Percentiles rank a stretch among this genome's conserved stretches.
Evolutionary conservation across 768 basidiomycete species (phyloP).

Genomic region (Pleurotus tuber-regium): DNA sequence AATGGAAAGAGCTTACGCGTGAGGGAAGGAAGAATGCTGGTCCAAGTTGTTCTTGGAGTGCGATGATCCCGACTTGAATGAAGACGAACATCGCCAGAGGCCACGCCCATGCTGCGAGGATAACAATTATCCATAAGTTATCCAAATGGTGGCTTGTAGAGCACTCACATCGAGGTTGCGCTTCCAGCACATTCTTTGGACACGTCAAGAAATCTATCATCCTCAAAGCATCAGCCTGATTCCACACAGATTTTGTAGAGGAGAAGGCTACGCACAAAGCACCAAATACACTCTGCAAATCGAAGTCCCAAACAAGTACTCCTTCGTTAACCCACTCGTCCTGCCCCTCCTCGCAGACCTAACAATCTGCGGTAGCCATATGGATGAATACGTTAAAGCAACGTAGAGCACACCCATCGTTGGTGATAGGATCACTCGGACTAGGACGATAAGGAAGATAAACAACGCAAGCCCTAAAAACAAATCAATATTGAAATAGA

Average conservation of each 20-base stretch:
- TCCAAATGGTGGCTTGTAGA: not conserved
- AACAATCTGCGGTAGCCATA: conserved; percentile 87
- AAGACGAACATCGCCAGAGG: conserved; percentile 56
- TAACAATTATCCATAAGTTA: not conserved
- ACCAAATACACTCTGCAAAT: conserved; percentile 66
- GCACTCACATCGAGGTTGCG: conserved; percentile 66
- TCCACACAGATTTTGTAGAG: not conserved
- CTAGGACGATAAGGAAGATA: conserved; percentile 66
- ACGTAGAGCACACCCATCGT: conserved; percentile 66
- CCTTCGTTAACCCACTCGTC: conserved; percentile 60
- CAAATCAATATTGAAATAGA: conserved; percentile 6
- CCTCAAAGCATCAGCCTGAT: conserved; percentile 8
- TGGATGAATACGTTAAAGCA: conserved; percentile 65
- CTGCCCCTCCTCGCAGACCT: conserved; percentile 72
- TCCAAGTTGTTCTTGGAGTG: conserved; percentile 74
- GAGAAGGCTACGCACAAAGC: conserved; percentile 56
- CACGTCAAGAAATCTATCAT: conserved; percentile 74
- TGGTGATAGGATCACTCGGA: conserved; percentile 71
- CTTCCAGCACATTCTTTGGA: conserved; percentile 83
- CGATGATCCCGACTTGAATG: conserved; percentile 57
- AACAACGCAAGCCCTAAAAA: conserved; percentile 62
- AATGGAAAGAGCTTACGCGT: conserved; percentile 49
- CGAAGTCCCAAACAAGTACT: conserved; percentile 79
- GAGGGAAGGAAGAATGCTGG: conserved; percentile 84
- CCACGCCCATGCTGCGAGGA: conserved; percentile 59